Base-by-base conservation (phyloP, 2,329 filamentous ascomycete genomes). In the Paraconiothyrium sp. region DNA sequence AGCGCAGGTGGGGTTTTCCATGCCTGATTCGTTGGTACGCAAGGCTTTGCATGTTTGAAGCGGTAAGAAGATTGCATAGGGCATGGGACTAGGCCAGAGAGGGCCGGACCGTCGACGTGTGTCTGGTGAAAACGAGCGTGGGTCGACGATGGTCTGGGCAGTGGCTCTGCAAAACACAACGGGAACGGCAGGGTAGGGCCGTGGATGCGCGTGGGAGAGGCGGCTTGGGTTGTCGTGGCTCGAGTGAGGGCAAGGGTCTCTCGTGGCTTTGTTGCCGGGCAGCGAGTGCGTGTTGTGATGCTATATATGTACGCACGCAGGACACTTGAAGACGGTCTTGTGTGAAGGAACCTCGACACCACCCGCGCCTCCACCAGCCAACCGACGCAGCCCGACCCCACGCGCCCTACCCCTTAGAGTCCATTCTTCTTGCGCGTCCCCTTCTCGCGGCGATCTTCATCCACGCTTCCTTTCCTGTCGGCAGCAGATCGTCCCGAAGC, bases 21-120 rank as follows among this genome's bases (percentile, higher is more conserved):
- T 27, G 27, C 52, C 30, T 63, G 54, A 67, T 67, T 69, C 56
- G 67, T 51, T 24, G 44, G 32, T 11, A 24, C 20, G 35, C 24
- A 57, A 63, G 57, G 64, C 59, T 62, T 62, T 41, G 60, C 46
- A 69, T 61, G 60, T 62, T 64, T 30, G 60, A 54, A 69, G 63
- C 63, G 59, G 67, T 60, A 67, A 66, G 44, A 59, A 69, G 65
- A 67, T 63, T 66, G 48, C 57, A 11, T 37, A 34, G 39, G 37
- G 47, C 48, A 37, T 30, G 48, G 48, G n/a, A 43, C 32, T 49
- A 55, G 50, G 27, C 57, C 49, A 30, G 50, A 55, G 37, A 52
- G 54, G 54, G 50, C 27, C 50, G 55, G 60, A 47, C 46, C 41
- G 41, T 54, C 49, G 56, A 65, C 63, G 58, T 58, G 58, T 60